Percentiles rank a stretch among this genome's conserved stretches.
These are phyloP conservation scores for Lumnitzera racemosa DNA, from an alignment of 345 rosid species.

Conservation along the genomic window DNA sequence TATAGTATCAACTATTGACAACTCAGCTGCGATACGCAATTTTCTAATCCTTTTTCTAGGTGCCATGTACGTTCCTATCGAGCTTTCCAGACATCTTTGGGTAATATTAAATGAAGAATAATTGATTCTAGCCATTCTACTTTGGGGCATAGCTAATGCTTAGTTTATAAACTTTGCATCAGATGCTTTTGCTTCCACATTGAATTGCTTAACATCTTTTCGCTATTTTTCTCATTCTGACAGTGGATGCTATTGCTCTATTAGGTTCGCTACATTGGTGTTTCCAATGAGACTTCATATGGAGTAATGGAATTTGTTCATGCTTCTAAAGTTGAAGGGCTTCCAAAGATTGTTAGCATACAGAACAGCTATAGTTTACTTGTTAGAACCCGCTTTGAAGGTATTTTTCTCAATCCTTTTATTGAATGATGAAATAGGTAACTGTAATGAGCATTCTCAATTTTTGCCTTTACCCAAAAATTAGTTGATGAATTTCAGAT, in stretches of 20 bases:
- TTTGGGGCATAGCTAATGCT: too few species aligned
- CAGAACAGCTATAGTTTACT: conserved; percentile 83
- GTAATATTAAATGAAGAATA: too few species aligned
- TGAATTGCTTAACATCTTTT: too few species aligned
- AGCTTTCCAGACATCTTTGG: too few species aligned
- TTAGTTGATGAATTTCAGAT: too few species aligned
- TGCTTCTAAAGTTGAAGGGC: conserved; percentile 71
- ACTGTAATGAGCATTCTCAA: too few species aligned
- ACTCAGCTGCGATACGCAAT: background rate
- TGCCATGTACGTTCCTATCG: too few species aligned
- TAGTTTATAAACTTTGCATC: too few species aligned
- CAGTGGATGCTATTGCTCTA: conserved; percentile 9
- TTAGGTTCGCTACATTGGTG: conserved; percentile 81
- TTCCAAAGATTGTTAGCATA: conserved; percentile 87
- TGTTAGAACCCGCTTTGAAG: conserved; percentile 56
- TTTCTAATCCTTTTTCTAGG: too few species aligned
- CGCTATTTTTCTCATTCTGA: background rate
- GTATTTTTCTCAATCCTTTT: conserved; percentile 22
- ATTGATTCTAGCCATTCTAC: too few species aligned
- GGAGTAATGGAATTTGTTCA: conserved; percentile 95
- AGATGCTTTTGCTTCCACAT: too few species aligned
- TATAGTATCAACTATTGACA: background rate
- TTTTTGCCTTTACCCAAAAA: too few species aligned
- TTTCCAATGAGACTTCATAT: conserved; percentile 84
- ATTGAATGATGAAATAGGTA: background rate